Base-by-base conservation (phyloP, 2,329 filamentous ascomycete genomes). In the Allantophomopsis lycopodina region DNA sequence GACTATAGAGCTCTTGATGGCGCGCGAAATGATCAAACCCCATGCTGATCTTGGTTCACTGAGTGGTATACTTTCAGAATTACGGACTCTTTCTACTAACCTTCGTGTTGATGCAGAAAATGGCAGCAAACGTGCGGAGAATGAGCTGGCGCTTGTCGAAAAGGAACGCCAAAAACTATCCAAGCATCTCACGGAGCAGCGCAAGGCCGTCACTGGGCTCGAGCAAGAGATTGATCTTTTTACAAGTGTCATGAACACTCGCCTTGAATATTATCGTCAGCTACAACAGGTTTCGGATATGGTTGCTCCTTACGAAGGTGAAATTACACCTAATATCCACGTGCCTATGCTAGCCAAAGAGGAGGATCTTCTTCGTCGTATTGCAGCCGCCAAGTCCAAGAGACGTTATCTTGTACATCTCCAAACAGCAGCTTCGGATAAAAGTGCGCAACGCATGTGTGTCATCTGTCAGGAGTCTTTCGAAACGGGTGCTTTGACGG, bases 271-370 rank as follows among this genome's bases (percentile, higher is more conserved):
- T 55, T 96, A 96, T 55, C 77, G 81, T 5, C 87, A 95, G 52
- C 68, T 96, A 10, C 91, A 96, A 54, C 73, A 76, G 18, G 77
- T 96, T n/a, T 95, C 88, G 0, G 89, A 96, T 54, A 84, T 76
- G 14, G 85, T 96, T 0, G 71, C 74, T 5, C 79, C 82, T 1
- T 83, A 83, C 41, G 79, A 86, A 41, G 78, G 80, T 10, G 51
- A 47, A 5, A 49, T 46, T 13, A 41, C 48, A 14, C 49, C 52
- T 7, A 36, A 14, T 7, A 42, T 48, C 2, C 34, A 51, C 20
- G 55, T 58, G 20, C 65, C 67, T 38, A 61, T 72, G 16, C 69
- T 78, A 2, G 63, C 79, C 10, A 70, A 82, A 34, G 77, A 81
- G 53, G 56, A 70, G 3, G 59, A 56, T 1, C 57, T 76, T n/a